Evolutionary conservation across 139 green algal genomes (phyloP), one percentile per base, ranked within the genome.

Genomic region (Chlorella vulgaris): DNA sequence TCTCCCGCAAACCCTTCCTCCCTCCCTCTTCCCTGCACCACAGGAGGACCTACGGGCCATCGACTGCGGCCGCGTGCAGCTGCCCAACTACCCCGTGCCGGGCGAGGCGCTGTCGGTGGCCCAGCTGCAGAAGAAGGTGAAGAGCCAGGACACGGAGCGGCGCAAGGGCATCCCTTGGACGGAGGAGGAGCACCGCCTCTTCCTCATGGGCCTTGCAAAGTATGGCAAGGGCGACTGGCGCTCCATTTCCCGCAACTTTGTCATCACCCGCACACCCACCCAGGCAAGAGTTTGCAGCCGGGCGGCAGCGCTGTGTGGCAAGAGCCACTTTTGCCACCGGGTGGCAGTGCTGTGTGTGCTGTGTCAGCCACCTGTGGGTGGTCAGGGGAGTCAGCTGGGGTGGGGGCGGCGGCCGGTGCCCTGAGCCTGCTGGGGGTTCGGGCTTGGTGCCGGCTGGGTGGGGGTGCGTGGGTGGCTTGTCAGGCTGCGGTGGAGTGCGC

Each of bases 201-300:
- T 98, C 85, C 82, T 98, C 61, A 87, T 97, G 81, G 95, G 95
- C 0, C 84, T 98, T 43, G 86, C 89, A 24, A 97, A 98, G 88
- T 98, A 96, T 84, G 95, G 95, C 62, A 98, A 98, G 83, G 95
- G 95, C 43, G 95, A 98, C 86, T 98, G 95, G 95, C 90, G 95
- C 22, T 91, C 74, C 86, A 98, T 98, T 51, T 94, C 90, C 7
- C 88, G 95, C 33, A 95, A 96, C 74, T 98, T 96, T 88, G 95
- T 98, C 40, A 89, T 96, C 36, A 91, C 93, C 0, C 87, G 95
- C 8, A 98, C 95, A 3, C 95, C 95, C n/a, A 98, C 95, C 2
- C 93, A 96, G 89, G 91, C 87, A 40, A 26, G 85, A 19, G 0
- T 4, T 31, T 38, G 28, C 10, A 35, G 33, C 6, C 6, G 2